Evolutionary conservation across 2,329 filamentous ascomycete species (phyloP).

Genomic region (Zymoseptoria crescenta): DNA sequence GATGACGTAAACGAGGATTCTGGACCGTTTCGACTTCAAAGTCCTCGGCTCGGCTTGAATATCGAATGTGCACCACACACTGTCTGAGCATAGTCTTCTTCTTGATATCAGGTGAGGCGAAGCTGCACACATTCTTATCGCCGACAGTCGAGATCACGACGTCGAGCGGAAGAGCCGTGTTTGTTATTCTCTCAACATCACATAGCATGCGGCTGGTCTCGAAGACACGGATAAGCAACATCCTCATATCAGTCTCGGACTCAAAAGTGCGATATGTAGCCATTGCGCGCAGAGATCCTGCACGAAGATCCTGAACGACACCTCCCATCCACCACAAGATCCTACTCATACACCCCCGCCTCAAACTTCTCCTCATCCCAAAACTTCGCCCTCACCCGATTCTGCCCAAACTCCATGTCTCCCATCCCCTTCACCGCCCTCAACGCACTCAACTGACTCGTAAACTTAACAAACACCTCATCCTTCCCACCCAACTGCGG

Average conservation of each 20-base stretch:
- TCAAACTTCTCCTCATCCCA: constrained; percentile 81
- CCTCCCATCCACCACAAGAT: neutral
- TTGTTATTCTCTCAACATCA: too few species aligned
- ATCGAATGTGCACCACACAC: neutral
- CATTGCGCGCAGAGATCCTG: too few species aligned
- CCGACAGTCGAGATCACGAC: too few species aligned
- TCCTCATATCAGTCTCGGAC: too few species aligned
- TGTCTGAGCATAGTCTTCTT: neutral
- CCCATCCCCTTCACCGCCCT: constrained; percentile 87
- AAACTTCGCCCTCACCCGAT: constrained; percentile 72
- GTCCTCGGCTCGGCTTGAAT: neutral
- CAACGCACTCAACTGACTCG: constrained; percentile 72
- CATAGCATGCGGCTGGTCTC: too few species aligned
- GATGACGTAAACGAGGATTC: neutral
- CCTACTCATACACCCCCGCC: constrained; percentile 39
- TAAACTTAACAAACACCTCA: constrained; percentile 87
- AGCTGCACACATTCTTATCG: too few species aligned
- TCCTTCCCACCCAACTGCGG: constrained; percentile 35
- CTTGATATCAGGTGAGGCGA: too few species aligned
- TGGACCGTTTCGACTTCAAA: neutral
- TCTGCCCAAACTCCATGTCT: constrained; percentile 81
- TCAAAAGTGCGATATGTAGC: too few species aligned
- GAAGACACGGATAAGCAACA: too few species aligned
- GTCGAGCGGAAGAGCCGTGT: too few species aligned
- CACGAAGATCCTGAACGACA: too few species aligned